phyloP scores from a whole-genome alignment of 2,329 filamentous ascomycete genomes.

The Epichloe hybrida region DNA sequence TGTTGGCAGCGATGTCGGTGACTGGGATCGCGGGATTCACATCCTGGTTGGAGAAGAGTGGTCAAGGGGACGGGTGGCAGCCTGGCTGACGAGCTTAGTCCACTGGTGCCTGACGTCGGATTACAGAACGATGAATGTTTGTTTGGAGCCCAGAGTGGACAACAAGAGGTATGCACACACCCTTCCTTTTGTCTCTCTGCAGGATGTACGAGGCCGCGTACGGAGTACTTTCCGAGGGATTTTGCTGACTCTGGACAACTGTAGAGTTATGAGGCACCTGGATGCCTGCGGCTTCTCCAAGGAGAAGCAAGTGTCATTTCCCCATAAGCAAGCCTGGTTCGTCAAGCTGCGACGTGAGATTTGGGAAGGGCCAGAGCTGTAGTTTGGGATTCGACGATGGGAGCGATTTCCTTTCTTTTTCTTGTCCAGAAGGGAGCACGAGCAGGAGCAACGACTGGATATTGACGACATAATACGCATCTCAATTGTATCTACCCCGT shows the following conservation, averaged over 20 bases:
- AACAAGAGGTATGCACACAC: conserved; percentile 58
- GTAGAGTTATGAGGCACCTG: conserved; percentile 40
- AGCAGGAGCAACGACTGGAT: too few relatives aligned
- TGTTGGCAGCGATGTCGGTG: conserved; percentile 49
- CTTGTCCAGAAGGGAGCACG: not conserved
- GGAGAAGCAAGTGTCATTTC: conserved; percentile 73
- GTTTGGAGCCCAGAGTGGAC: conserved; percentile 82
- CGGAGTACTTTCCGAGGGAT: not conserved
- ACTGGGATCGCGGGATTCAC: conserved; percentile 83
- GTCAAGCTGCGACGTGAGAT: conserved; percentile 67
- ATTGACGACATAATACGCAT: too few relatives aligned
- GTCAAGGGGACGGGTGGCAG: conserved; percentile 66
- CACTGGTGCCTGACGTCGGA: conserved; percentile 75
- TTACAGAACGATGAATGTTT: conserved; percentile 66
- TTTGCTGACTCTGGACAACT: not conserved
- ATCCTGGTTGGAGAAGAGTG: conserved; percentile 86
- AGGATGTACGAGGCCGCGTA: not conserved
- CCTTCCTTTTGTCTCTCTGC: not conserved
- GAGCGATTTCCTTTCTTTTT: not conserved
- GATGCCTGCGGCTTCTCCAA: conserved; percentile 68
- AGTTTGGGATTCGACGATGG: not conserved
- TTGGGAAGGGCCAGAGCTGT: conserved; percentile 60
- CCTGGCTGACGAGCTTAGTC: conserved; percentile 77
- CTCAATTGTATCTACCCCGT: too few relatives aligned
- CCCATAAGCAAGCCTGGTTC: conserved; percentile 83